Base-by-base conservation (phyloP, 2,329 filamentous ascomycete genomes). In the Blastomyces gilchristii region DNA sequence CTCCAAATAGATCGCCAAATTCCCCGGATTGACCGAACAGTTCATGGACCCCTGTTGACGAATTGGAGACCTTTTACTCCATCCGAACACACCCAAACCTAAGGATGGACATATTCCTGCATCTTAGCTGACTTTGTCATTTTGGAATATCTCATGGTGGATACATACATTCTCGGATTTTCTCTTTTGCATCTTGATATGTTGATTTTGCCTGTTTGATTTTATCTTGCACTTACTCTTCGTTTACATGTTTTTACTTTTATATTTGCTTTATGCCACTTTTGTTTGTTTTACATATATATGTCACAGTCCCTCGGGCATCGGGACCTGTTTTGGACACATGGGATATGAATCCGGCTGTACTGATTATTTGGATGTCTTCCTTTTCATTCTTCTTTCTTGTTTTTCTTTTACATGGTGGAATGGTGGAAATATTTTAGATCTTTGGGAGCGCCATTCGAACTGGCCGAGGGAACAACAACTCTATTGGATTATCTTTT, bases 251-350 rank as follows among this genome's bases (percentile, higher is more conserved):
- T 25, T 43, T 41, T 58, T 58, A 43, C n/a, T 58, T 37, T 58
- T 37, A 43, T 58, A 43, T 28, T 58, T 58, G 37, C 41, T 57
- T 41, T 39, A 14, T 57, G 34, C 16, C 22, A 16, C 22, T 37
- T 56, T 39, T 39, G 7, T 58, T 43, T 58, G n/a, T 58, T 39
- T 43, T 58, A 58, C 37, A 28, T 58, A 57, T 41, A 57, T 57
- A 58, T 2, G 25, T 22, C 41, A 58, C 54, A 43, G 54, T 43
- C n/a, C 37, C 54, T 41, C 11, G n/a, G n/a, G 34, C 54, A 28
- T 58, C 34, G 37, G 54, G 54, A 25, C 37, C 54, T 58, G 54
- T 57, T 31, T 49, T 47, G 57, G 57, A 59, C 57, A 31, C 57
- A 45, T 47, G 43, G 25, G 43, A 37, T 49, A 25, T 59, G 58